Evolutionary conservation across 108 stramenopile species (phyloP), one percentile per base, ranked within the genome.

Genomic region (Schizochytrium sp.): DNA sequence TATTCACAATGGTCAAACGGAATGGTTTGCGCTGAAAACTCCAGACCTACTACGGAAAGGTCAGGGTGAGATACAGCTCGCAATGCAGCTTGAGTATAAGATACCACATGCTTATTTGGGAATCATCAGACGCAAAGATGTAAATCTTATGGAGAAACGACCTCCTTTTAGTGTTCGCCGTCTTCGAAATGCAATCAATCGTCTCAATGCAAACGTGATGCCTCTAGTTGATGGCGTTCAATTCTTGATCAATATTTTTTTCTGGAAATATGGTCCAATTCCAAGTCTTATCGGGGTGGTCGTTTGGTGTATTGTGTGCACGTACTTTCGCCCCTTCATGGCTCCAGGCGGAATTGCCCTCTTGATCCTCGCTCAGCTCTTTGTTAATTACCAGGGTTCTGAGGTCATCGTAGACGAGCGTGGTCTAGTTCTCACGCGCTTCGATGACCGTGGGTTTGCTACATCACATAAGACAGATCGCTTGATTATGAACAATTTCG

Each of bases 151-250:
- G 76, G 76, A 49, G 50, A 83, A 83, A 3, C 19, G 28, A 50
- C 47, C 47, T 0, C 76, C 76, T 2, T 83, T 83, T 55, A 83
- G 76, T 53, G 53, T 83, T 8, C 76, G 76, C 76, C 76, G 76
- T 5, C 53, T 83, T 10, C 47, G 53, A n/a, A 83, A 83, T 40
- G 53, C 53, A 2, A 83, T 55, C 47, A 55, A 83, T 42, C 76
- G 76, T 10, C 76, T 83, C 76, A 83, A 83, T 53, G 47, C 76
- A 5, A 49, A n/a, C 50, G 50, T 17, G 8, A 47, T 83, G 15
- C 19, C 40, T 0, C 50, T 50, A 47, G 28, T 83, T 8, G 76
- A 55, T 28, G 10, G 10, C 28, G 5, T 55, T 10, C 47, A 38
- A 10, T 2, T 83, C 1, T 0, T 55, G 10, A 55, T 38, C 76